These are phyloP conservation scores for Incumbomyces lentus DNA, from an alignment of 2,329 filamentous ascomycete genomes.

Conservation along the genomic window DNA sequence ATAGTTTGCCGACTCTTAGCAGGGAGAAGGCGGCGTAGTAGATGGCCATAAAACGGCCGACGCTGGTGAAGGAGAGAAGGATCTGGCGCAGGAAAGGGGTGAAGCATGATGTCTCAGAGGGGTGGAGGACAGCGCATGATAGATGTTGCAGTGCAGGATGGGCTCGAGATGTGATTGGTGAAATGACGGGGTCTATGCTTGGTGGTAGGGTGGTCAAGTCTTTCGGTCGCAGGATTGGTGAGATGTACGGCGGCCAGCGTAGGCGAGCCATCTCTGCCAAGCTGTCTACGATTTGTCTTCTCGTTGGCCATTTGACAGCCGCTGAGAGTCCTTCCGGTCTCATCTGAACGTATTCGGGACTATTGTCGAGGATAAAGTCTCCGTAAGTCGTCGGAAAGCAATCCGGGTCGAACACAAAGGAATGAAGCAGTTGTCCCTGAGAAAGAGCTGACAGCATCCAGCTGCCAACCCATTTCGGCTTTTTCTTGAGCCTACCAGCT, in stretches of 20 bases:
- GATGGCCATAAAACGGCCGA: slow-evolving; percentile 67
- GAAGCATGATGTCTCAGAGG: slow-evolving; percentile 74
- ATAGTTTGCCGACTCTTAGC: slow-evolving; percentile 55
- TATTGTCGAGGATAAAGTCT: slow-evolving; percentile 58
- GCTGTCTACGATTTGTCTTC: slow-evolving; percentile 67
- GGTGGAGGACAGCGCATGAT: slow-evolving; percentile 83
- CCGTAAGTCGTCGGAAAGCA: slow-evolving; percentile 56
- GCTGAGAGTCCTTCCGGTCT: slow-evolving; percentile 59
- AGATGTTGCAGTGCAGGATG: slow-evolving; percentile 72
- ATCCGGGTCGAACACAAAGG: slow-evolving; percentile 66
- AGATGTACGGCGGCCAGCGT: slow-evolving; percentile 77
- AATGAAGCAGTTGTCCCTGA: slow-evolving; percentile 65
- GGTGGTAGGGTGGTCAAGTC: slow-evolving; percentile 50
- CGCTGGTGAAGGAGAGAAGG: slow-evolving; percentile 67
- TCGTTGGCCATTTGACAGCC: slow-evolving; percentile 61
- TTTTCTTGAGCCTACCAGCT: slow-evolving; percentile 54
- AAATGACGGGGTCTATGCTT: slow-evolving; percentile 54
- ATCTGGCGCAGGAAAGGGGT: slow-evolving; percentile 82
- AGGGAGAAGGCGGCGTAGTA: slow-evolving; percentile 58
- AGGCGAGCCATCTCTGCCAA: slow-evolving; percentile 70
- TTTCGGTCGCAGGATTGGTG: slow-evolving; percentile 74
- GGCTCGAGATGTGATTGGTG: slow-evolving; percentile 69
- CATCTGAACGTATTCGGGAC: slow-evolving; percentile 66
- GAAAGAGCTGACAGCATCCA: slow-evolving; percentile 71
- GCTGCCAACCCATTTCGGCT: slow-evolving; percentile 76